Evolutionary conservation across 169 alveolate species (phyloP).

Genomic region (Eimeria tenella): DNA sequence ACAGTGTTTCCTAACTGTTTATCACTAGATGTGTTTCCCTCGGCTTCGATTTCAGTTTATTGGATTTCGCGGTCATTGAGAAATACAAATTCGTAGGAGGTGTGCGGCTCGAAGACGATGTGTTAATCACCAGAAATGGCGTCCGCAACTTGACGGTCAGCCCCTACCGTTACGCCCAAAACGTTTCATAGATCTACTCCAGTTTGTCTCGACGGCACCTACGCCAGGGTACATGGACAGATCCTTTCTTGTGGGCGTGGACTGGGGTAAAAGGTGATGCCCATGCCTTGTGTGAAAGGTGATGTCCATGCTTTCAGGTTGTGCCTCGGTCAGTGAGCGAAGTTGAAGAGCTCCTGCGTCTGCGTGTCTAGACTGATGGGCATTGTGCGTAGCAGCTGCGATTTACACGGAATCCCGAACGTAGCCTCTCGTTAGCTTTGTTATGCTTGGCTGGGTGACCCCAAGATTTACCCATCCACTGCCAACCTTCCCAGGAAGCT

Average conservation of each 20-base stretch:
- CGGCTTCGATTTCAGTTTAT: background rate
- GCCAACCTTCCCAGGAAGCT: too few relatives aligned
- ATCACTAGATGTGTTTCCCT: too few relatives aligned
- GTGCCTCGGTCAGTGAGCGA: conserved; percentile 71
- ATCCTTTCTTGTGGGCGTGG: conserved; percentile 82
- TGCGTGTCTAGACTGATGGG: background rate
- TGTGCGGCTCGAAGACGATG: conserved; percentile 93
- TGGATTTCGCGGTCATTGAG: conserved; percentile 81
- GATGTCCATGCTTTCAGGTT: conserved; percentile 39
- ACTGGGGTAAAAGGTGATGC: too few relatives aligned
- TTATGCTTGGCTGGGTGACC: too few relatives aligned
- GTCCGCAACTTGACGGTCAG: conserved; percentile 84
- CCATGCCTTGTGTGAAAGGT: too few relatives aligned
- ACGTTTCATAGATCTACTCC: too few relatives aligned
- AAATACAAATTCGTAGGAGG: conserved; percentile 90
- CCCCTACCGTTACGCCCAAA: background rate
- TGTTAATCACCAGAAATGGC: conserved; percentile 88
- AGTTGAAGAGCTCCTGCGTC: conserved; percentile 71
- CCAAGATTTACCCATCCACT: too few relatives aligned
- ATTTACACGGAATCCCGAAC: too few relatives aligned
- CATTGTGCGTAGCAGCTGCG: background rate
- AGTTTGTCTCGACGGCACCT: background rate
- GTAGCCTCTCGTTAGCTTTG: too few relatives aligned
- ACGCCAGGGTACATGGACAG: conserved; percentile 31
- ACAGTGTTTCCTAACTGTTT: too few relatives aligned